Percentiles rank a stretch among this genome's conserved stretches.
phyloP scores from a whole-genome alignment of 2,329 filamentous ascomycete genomes.

The Trichophyton equinum region DNA sequence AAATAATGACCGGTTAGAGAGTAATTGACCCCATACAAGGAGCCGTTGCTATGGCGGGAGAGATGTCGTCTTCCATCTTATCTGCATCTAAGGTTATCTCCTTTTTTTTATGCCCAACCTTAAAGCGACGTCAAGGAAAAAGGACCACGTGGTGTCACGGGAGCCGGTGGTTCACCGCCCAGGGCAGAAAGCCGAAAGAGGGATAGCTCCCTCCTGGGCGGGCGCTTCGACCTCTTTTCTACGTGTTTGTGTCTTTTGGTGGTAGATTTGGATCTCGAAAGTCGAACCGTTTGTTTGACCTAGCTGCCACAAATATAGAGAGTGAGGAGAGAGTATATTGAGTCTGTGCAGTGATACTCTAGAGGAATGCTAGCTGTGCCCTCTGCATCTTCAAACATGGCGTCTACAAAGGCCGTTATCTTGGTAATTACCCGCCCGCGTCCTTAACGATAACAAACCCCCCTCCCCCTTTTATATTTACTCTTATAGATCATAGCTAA shows the following conservation, averaged over 20 bases:
- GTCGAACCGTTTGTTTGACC: background rate
- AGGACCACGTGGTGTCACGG: background rate
- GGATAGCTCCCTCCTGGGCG: background rate
- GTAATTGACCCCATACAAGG: no score
- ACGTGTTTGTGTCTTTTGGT: background rate
- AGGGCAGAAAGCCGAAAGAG: background rate
- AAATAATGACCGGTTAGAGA: no score
- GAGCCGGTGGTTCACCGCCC: background rate
- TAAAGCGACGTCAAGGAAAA: no score
- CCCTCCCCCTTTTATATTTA: background rate
- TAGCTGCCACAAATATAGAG: background rate
- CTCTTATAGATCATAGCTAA: background rate
- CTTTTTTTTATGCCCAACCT: no score
- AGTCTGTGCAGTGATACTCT: background rate
- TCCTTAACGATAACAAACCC: background rate
- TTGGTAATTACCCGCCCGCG: slow-evolving; percentile 45
- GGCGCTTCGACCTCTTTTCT: background rate
- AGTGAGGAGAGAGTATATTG: background rate
- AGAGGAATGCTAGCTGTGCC: background rate
- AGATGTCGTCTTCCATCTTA: background rate
- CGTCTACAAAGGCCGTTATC: slow-evolving; percentile 85
- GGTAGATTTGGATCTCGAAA: background rate
- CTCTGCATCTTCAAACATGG: slow-evolving; percentile 23
- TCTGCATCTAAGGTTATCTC: background rate
- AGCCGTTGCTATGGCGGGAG: no score